phyloP scores from a whole-genome alignment of 2,329 filamentous ascomycete species.

The Microdochium trichocladiopsis region DNA sequence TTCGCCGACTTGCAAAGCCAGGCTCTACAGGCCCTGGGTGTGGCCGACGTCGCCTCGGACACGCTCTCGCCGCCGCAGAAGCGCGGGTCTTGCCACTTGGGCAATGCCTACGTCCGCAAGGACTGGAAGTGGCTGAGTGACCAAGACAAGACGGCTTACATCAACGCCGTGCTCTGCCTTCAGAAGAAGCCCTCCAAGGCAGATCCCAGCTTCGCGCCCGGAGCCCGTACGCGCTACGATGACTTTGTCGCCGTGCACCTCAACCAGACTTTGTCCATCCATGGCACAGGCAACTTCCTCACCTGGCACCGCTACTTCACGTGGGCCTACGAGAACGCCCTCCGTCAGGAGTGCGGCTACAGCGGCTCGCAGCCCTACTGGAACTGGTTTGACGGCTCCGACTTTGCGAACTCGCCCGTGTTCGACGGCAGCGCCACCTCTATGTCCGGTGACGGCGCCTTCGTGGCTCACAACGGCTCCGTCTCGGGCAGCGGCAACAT shows the following conservation, averaged over 20 bases:
- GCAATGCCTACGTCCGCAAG: constrained; percentile 11
- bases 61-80: background rate
- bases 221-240: constrained; percentile 22
- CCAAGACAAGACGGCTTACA: constrained; percentile 20
- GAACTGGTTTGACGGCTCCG: constrained; percentile 41
- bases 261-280: constrained; percentile 22
- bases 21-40: background rate
- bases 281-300: constrained; percentile 28
- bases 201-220: constrained; percentile 17
- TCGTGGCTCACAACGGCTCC: constrained; percentile 11
- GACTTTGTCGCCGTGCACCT: constrained; percentile 30
- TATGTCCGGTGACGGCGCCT: constrained; percentile 33
- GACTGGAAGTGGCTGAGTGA: constrained; percentile 9
- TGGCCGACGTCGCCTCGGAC: background rate
- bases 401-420: constrained; percentile 37
- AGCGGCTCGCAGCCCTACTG: constrained; percentile 37
- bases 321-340: constrained; percentile 27
- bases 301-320: constrained; percentile 36
- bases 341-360: constrained; percentile 34
- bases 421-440: constrained; percentile 42
- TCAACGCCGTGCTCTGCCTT: constrained; percentile 23
- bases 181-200: constrained; percentile 22
- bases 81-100: background rate
- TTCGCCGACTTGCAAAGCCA: background rate
- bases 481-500: constrained; percentile 10